Percentiles rank a stretch among this genome's conserved stretches.
Evolutionary conservation across 192 early-diverging fungal genomes (phyloP).

Genomic region (Backusella westeae): DNA sequence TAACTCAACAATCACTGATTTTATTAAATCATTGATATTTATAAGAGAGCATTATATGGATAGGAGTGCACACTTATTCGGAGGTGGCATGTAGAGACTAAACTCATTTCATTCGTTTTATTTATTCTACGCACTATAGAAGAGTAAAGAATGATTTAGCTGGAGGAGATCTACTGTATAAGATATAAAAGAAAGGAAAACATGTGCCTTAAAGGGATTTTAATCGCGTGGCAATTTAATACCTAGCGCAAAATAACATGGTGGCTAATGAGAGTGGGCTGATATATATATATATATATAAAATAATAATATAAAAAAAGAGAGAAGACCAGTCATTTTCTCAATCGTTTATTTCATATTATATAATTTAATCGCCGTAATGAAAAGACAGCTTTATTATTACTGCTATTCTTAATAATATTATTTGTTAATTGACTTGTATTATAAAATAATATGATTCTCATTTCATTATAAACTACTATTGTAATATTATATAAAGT

Average conservation of each 20-base stretch:
- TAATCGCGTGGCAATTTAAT: neutral
- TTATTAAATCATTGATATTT: neutral
- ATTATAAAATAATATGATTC: neutral
- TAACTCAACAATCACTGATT: neutral
- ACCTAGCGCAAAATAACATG: neutral
- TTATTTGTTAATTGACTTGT: neutral
- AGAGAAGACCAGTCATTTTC: neutral
- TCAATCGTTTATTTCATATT: neutral
- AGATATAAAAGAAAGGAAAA: neutral
- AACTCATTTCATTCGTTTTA: neutral
- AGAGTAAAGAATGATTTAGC: neutral
- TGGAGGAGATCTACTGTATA: neutral
- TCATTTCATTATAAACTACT: neutral
- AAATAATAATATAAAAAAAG: neutral
- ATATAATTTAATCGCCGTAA: constrained; percentile 6
- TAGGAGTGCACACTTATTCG: neutral
- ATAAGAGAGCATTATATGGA: neutral
- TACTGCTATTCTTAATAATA: neutral
- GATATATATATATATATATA: neutral
- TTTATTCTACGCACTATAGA: neutral
- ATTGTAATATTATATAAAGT: neutral
- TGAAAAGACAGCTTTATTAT: neutral
- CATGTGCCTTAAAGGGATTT: neutral
- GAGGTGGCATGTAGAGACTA: neutral
- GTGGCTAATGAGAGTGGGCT: neutral